phyloP scores from a whole-genome alignment of 148 eudicot species.

The Gaultheria prostrata region DNA sequence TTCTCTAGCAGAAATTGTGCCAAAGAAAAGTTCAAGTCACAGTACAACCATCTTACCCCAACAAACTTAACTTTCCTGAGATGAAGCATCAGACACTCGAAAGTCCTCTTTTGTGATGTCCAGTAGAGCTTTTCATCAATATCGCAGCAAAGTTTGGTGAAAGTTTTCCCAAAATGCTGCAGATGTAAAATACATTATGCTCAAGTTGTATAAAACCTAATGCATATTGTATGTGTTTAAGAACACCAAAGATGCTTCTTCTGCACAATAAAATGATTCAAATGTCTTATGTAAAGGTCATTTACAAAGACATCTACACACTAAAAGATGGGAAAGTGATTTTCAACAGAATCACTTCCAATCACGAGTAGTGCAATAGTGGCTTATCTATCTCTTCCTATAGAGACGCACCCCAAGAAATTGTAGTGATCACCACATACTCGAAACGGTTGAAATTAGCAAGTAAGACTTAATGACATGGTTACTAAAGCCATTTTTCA shows the following conservation, averaged over 20 bases:
- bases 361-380: background rate
- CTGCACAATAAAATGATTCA: background rate
- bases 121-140: background rate
- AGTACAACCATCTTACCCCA: background rate
- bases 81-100: background rate
- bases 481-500: background rate
- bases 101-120: background rate
- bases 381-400: background rate
- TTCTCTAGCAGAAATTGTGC: too few species aligned
- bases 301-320: background rate
- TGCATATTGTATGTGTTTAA: background rate
- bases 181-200: background rate
- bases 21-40: background rate
- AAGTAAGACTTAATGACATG: background rate
- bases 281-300: background rate
- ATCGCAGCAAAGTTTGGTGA: background rate
- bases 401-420: background rate
- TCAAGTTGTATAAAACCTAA: background rate
- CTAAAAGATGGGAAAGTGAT: background rate
- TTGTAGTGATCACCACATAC: background rate
- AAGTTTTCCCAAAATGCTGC: background rate
- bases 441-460: background rate
- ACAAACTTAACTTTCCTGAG: background rate
- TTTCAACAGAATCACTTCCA: background rate
- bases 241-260: background rate